Evolutionary conservation across 768 basidiomycete species (phyloP).

Genomic region (Russula ochroleuca): DNA sequence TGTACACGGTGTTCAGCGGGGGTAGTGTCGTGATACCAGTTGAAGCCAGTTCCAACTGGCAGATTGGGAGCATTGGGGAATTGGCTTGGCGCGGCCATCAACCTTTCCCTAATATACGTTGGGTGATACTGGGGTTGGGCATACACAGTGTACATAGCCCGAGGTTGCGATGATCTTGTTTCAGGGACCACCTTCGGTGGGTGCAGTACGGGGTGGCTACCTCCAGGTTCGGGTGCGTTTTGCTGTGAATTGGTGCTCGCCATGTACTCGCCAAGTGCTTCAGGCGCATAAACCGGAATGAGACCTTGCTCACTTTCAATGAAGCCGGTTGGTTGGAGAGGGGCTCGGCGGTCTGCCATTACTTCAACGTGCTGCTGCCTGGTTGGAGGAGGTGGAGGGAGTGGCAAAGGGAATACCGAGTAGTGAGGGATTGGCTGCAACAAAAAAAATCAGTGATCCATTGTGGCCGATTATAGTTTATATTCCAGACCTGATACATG

Average conservation of each 20-base stretch:
- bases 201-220: constrained; percentile 16
- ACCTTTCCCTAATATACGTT: constrained; percentile 9
- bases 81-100: constrained; percentile 7
- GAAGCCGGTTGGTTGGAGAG: constrained; percentile 62
- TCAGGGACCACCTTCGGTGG: constrained; percentile 12
- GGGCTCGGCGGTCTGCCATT: constrained; percentile 35
- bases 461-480: background rate
- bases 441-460: constrained; percentile 2
- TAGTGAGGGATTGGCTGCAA: constrained; percentile 20
- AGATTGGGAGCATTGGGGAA: constrained; percentile 3
- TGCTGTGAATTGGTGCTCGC: constrained; percentile 35
- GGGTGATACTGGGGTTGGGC: constrained; percentile 18
- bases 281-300: constrained; percentile 60
- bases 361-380: constrained; percentile 15
- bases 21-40: constrained; percentile 17
- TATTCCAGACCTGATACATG: constrained; percentile 21
- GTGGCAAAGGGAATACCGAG: constrained; percentile 14
- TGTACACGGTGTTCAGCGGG: constrained; percentile 7
- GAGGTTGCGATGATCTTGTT: constrained; percentile 5
- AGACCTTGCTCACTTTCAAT: constrained; percentile 70
- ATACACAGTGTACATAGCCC: constrained; percentile 12
- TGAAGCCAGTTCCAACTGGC: constrained; percentile 13
- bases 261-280: constrained; percentile 69
- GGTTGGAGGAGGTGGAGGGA: constrained; percentile 7
- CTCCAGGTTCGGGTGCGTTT: constrained; percentile 32